Evolutionary conservation across 2,329 filamentous ascomycete genomes (phyloP).

Genomic region (Aureobasidium sp.): DNA sequence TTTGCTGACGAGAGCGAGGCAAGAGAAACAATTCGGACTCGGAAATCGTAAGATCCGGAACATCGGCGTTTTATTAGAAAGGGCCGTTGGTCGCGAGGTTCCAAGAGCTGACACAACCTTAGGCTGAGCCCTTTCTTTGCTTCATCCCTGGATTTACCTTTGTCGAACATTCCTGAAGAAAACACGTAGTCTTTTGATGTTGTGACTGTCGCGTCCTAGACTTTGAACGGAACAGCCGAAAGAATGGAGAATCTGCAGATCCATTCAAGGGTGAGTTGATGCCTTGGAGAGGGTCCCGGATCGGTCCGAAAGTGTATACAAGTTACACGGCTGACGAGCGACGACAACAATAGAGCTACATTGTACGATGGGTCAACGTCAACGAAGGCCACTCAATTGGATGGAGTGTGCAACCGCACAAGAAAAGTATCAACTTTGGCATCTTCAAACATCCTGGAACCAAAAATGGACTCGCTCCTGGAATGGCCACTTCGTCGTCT

Average conservation of each 20-base stretch:
- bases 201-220: background rate
- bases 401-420: slow-evolving; percentile 98
- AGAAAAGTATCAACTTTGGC: slow-evolving; percentile 98
- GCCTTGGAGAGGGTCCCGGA: background rate
- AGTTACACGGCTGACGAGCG: background rate
- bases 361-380: slow-evolving; percentile 97
- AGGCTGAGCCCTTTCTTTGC: background rate
- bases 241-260: slow-evolving; percentile 22
- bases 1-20: background rate
- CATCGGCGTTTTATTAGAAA: slow-evolving; percentile 2
- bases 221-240: background rate
- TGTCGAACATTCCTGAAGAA: background rate
- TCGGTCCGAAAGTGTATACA: slow-evolving; percentile 17
- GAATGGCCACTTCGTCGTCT: slow-evolving; percentile 39
- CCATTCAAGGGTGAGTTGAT: slow-evolving; percentile 21
- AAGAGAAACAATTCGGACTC: background rate
- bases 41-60: slow-evolving; percentile 13
- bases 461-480: slow-evolving; percentile 58
- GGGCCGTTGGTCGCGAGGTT: slow-evolving; percentile 2
- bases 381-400: slow-evolving; percentile 92
- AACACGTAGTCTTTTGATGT: background rate
- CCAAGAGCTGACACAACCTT: slow-evolving; percentile 3
- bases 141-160: slow-evolving; percentile 7
- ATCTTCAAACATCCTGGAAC: slow-evolving; percentile 97
- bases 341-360: slow-evolving; percentile 78